Percentiles rank a stretch among this genome's conserved stretches.
These are phyloP conservation scores for Isatis lusitanica DNA, from an alignment of 441 rosid genomes.

Conservation along the genomic window DNA sequence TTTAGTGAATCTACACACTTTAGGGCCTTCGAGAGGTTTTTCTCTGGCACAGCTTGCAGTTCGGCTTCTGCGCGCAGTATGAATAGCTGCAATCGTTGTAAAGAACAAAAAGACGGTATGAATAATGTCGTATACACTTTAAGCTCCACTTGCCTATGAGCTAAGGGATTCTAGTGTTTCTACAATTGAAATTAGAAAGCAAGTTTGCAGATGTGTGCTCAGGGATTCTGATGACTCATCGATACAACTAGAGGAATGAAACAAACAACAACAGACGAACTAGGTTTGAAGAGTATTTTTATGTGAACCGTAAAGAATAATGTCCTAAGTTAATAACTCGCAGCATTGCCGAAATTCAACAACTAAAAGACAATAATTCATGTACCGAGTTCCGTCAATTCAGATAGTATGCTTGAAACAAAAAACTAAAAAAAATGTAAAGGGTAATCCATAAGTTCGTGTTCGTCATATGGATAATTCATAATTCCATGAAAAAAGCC, in stretches of 20 bases:
- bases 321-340: background rate
- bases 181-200: background rate
- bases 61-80: slow-evolving; percentile 82
- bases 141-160: background rate
- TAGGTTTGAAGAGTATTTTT: background rate
- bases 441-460: background rate
- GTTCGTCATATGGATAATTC: background rate
- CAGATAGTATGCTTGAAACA: background rate
- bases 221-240: background rate
- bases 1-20: slow-evolving; percentile 61
- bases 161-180: background rate
- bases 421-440: background rate
- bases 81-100: slow-evolving; percentile 61
- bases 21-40: slow-evolving; percentile 43
- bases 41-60: slow-evolving; percentile 59
- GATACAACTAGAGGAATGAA: slow-evolving; percentile 1
- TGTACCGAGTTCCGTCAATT: background rate
- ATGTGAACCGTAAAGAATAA: background rate
- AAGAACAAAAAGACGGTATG: slow-evolving; percentile 6
- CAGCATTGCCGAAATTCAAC: background rate
- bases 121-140: background rate
- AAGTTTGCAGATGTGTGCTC: background rate
- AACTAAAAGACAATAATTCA: background rate
- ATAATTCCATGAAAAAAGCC: background rate
- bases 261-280: background rate